phyloP scores from a whole-genome alignment of 495 filamentous ascomycete genomes.

The Echria macrotheca region DNA sequence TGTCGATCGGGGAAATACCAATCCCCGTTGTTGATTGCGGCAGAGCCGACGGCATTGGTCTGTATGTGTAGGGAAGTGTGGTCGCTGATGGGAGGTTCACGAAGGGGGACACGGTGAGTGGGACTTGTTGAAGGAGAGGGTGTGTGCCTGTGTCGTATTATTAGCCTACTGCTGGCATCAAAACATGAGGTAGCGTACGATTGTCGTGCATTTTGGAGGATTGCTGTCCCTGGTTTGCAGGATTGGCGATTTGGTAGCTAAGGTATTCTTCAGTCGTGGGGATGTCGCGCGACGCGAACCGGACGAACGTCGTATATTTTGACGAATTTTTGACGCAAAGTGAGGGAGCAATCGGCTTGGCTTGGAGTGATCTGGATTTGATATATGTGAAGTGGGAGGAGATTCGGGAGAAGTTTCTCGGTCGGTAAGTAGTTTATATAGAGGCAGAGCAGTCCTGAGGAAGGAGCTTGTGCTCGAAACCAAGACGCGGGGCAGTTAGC shows the following conservation, averaged over 20 bases:
- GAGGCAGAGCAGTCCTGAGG: too few relatives aligned
- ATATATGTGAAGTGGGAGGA: too few relatives aligned
- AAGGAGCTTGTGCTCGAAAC: too few relatives aligned
- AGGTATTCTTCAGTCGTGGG: too few relatives aligned
- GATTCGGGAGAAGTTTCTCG: too few relatives aligned
- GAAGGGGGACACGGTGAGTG: conserved; percentile 90
- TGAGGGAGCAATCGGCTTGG: too few relatives aligned
- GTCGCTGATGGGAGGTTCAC: conserved; percentile 83
- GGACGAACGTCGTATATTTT: too few relatives aligned
- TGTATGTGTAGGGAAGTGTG: conserved; percentile 94
- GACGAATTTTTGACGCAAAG: too few relatives aligned
- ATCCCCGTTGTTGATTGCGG: conserved; percentile 67
- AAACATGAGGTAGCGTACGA: conserved; percentile 26
- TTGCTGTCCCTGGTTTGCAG: not conserved
- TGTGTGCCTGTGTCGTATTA: conserved; percentile 56
- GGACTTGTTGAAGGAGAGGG: conserved; percentile 84
- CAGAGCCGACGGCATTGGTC: conserved; percentile 74
- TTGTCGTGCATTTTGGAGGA: conserved; percentile 41
- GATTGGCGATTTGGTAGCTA: too few relatives aligned
- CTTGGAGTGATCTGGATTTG: not conserved
- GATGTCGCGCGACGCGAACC: too few relatives aligned
- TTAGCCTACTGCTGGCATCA: conserved; percentile 6
- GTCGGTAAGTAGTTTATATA: too few relatives aligned
- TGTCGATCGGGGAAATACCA: conserved; percentile 36
- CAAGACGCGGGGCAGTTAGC: not conserved